phyloP scores from a whole-genome alignment of 208 protist species.

The Polymyxa betae region DNA sequence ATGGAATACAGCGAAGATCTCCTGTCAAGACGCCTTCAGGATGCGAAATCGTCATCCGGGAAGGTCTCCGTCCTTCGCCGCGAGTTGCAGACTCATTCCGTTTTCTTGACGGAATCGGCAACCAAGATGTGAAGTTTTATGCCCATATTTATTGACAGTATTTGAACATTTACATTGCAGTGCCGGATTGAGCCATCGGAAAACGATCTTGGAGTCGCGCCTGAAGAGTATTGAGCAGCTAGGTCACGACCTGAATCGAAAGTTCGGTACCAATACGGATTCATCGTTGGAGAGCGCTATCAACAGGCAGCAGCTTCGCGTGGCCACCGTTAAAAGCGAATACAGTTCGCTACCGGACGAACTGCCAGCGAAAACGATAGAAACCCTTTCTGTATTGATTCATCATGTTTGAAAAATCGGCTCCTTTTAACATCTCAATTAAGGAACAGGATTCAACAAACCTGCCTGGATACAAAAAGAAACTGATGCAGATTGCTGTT shows the following conservation, averaged over 20 bases:
- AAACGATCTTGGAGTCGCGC: slow-evolving; percentile 32
- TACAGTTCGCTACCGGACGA: neutral
- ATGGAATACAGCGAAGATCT: neutral
- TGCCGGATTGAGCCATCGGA: neutral
- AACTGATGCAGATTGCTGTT: neutral
- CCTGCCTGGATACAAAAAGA: slow-evolving; percentile 4
- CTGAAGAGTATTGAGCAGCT: neutral
- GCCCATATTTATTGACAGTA: neutral
- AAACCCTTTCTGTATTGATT: too few relatives aligned
- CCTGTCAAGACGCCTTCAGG: neutral
- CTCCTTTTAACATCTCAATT: neutral
- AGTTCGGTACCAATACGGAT: neutral
- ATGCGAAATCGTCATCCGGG: neutral
- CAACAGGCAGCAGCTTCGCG: neutral
- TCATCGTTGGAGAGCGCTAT: neutral
- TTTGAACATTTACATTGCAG: neutral
- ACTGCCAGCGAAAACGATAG: neutral
- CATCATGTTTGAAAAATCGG: neutral
- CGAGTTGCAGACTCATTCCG: slow-evolving; percentile 18
- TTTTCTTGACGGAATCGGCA: neutral
- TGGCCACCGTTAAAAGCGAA: neutral
- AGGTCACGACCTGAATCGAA: neutral
- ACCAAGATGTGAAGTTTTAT: neutral
- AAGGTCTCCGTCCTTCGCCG: neutral
- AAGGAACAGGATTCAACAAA: neutral